Conservation (phyloP, 495 filamentous ascomycete species). For the Beverwykella pulmonaria region DNA sequence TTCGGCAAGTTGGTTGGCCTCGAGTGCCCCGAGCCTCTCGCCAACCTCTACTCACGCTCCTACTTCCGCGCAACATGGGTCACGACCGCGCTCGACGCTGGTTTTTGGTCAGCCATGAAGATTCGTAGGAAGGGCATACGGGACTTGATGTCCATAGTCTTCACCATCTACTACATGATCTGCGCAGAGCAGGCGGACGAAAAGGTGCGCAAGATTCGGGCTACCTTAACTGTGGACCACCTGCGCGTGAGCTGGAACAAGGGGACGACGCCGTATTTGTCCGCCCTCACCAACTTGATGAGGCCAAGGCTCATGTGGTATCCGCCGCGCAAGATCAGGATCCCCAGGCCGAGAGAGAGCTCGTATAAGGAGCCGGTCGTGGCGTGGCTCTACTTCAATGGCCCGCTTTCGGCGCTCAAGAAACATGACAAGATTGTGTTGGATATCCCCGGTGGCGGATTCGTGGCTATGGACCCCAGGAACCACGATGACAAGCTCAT, state of each 20-base stretch:
- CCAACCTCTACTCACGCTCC: constrained; percentile 89
- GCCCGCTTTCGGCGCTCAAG: constrained; percentile 72
- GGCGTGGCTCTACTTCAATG: constrained; percentile 94
- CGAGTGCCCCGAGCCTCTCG: constrained; percentile 88
- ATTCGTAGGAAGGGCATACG: constrained; percentile 79
- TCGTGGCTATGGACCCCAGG: constrained; percentile 91
- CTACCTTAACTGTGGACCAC: constrained; percentile 85
- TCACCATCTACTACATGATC: constrained; percentile 85
- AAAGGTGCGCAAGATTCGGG: constrained; percentile 88
- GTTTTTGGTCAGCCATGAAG: constrained; percentile 98
- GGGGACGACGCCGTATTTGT: constrained; percentile 78
- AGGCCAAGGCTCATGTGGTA: constrained; percentile 79
- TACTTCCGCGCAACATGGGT: constrained; percentile 99
- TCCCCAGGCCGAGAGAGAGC: constrained; percentile 75
- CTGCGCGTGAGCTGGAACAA: constrained; percentile 96
- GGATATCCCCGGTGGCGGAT: constrained; percentile 93
- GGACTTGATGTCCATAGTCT: constrained; percentile 79
- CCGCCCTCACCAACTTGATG: constrained; percentile 66
- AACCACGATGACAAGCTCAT: constrained; percentile 90
- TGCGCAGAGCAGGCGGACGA: constrained; percentile 94
- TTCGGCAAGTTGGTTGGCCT: constrained; percentile 89
- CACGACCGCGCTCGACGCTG: constrained; percentile 89
- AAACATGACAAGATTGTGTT: constrained; percentile 80
- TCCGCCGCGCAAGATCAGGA: constrained; percentile 76
- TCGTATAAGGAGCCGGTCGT: constrained; percentile 79